phyloP scores from a whole-genome alignment of 192 early-diverging fungal genomes.

The Coemansia sp. region DNA sequence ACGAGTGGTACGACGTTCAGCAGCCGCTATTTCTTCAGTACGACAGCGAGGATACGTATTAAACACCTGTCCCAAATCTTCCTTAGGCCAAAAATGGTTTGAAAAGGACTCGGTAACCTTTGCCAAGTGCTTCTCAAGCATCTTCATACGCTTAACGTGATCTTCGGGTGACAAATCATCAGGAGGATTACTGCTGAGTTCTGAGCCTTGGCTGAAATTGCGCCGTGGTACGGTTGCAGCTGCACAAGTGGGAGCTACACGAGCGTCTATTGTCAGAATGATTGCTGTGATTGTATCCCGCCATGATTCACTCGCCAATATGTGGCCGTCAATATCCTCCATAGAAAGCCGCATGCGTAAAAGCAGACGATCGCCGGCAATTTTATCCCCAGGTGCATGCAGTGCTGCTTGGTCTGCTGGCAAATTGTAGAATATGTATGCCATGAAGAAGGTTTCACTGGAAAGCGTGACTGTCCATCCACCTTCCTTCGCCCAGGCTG shows the following conservation, averaged over 20 bases:
- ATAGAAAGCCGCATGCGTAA: slow-evolving; percentile 54
- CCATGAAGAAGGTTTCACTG: slow-evolving; percentile 55
- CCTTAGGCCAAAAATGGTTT: slow-evolving; percentile 50
- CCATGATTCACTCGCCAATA: slow-evolving; percentile 44
- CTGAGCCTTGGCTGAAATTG: slow-evolving; percentile 44
- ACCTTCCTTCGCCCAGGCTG: slow-evolving; percentile 44
- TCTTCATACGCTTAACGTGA: slow-evolving; percentile 48
- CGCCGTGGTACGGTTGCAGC: slow-evolving; percentile 13
- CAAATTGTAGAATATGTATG: slow-evolving; percentile 48
- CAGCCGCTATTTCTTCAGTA: slow-evolving; percentile 26
- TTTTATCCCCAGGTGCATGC: slow-evolving; percentile 34
- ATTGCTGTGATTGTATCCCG: slow-evolving; percentile 52
- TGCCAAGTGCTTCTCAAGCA: slow-evolving; percentile 50
- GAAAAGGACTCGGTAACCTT: slow-evolving; percentile 52
- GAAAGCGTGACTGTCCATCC: slow-evolving; percentile 52
- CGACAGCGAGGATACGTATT: slow-evolving; percentile 49
- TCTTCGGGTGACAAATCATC: slow-evolving; percentile 35
- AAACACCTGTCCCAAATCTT: slow-evolving; percentile 31
- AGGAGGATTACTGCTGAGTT: slow-evolving; percentile 12
- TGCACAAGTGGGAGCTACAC: slow-evolving; percentile 37
- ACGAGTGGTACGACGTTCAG: slow-evolving; percentile 16
- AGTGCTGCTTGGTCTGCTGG: slow-evolving; percentile 28
- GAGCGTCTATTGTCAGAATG: slow-evolving; percentile 52
- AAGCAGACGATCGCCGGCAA: slow-evolving; percentile 47
- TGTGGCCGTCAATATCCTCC: slow-evolving; percentile 49